Percentiles rank a stretch among this genome's conserved stretches.
phyloP scores from a whole-genome alignment of 352 stramenopile genomes.

The Globisporangium ultimum region DNA sequence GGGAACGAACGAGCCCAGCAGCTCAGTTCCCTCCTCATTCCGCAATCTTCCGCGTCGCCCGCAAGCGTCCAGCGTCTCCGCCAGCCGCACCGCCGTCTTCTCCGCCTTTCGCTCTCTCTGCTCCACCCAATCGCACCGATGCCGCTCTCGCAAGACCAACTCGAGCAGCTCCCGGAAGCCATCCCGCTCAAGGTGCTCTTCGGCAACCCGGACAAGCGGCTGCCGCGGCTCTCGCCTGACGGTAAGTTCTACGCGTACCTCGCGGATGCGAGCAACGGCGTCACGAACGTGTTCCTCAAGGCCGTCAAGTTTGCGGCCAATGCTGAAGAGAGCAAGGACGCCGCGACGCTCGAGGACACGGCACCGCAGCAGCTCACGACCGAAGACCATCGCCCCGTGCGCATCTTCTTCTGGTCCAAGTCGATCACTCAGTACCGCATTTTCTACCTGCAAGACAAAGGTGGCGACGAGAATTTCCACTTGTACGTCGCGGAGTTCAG shows the following conservation, averaged over 20 bases:
- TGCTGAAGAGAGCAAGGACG: conserved; percentile 17
- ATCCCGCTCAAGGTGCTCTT: conserved; percentile 48
- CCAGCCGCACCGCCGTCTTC: background rate
- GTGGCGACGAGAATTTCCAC: conserved; percentile 47
- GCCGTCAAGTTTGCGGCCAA: conserved; percentile 21
- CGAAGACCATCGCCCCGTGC: conserved; percentile 33
- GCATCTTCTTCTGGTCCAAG: conserved; percentile 38
- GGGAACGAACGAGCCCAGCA: too few relatives aligned
- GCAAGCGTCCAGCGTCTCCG: background rate
- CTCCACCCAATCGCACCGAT: background rate
- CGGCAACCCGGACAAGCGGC: conserved; percentile 42
- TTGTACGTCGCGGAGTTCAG: conserved; percentile 37
- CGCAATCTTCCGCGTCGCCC: conserved; percentile 1
- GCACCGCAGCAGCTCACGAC: conserved; percentile 33
- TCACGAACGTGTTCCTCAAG: conserved; percentile 48
- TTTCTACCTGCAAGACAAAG: conserved; percentile 41
- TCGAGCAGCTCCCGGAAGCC: conserved; percentile 20
- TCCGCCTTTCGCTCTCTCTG: background rate
- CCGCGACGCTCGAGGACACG: conserved; percentile 15
- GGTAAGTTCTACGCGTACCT: conserved; percentile 47
- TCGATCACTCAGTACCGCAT: conserved; percentile 22
- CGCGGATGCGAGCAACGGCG: conserved; percentile 30
- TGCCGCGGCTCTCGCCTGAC: conserved; percentile 40
- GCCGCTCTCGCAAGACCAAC: conserved; percentile 11
- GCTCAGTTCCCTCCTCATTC: background rate